These are phyloP conservation scores for Scopulariopsis brevicaulis DNA, from an alignment of 2,329 filamentous ascomycete species.

Conservation along the genomic window DNA sequence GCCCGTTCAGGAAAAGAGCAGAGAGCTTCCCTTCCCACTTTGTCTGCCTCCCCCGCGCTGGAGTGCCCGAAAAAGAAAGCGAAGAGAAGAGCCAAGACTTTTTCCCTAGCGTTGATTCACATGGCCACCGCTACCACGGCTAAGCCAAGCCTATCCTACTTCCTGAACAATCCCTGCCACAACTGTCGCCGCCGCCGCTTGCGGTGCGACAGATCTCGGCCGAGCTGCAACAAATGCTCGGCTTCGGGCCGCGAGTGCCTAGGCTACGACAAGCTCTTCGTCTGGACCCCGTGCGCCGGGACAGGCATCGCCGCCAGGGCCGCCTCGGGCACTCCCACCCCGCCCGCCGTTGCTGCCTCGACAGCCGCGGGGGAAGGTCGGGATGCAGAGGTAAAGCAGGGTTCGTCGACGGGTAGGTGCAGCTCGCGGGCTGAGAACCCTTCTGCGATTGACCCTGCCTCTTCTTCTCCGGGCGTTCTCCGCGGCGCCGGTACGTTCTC, in stretches of 20 bases:
- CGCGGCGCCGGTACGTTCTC: not conserved
- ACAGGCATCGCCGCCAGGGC: not conserved
- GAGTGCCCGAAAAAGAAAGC: not conserved
- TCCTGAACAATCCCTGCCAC: conserved; percentile 35
- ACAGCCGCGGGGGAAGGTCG: not conserved
- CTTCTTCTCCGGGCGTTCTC: not conserved
- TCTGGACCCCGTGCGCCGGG: conserved; percentile 35
- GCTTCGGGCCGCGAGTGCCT: conserved; percentile 44
- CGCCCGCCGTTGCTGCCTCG: not conserved
- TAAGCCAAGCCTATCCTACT: conserved; percentile 1
- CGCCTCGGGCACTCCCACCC: not conserved
- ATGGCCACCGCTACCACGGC: conserved; percentile 1
- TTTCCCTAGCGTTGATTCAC: not conserved
- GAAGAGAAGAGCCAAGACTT: not conserved
- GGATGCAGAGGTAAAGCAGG: not conserved
- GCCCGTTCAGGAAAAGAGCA: not conserved
- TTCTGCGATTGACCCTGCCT: not conserved
- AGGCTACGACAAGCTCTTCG: conserved; percentile 48
- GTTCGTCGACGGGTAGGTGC: not conserved
- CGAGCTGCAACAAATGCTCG: conserved; percentile 47
- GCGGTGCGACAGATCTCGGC: conserved; percentile 49
- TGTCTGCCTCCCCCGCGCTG: too few species aligned
- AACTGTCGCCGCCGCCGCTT: conserved; percentile 50
- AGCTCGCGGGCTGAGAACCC: not conserved
- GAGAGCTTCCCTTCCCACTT: not conserved